These are phyloP conservation scores for Aurantiochytrium sp. DNA, from an alignment of 108 stramenopile species.

Conservation along the genomic window DNA sequence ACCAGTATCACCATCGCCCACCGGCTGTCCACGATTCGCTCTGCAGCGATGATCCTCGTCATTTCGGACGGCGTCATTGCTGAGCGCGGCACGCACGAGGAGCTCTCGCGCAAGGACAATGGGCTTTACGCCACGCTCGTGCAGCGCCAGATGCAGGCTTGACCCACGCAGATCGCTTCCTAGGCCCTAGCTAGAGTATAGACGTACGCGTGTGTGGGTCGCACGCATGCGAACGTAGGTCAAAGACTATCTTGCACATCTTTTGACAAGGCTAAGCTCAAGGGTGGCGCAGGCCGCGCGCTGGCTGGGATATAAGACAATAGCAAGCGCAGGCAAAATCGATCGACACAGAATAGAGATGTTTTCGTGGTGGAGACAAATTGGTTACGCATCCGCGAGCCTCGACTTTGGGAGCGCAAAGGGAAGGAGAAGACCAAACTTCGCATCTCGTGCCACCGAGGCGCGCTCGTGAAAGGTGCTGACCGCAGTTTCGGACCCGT, in stretches of 20 bases:
- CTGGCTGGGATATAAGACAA: too few relatives aligned
- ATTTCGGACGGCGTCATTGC: slow-evolving; percentile 61
- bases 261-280: neutral
- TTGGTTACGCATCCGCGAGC: neutral
- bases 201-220: too few relatives aligned
- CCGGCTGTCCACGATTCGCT: slow-evolving; percentile 72
- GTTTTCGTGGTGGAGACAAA: too few relatives aligned
- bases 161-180: too few relatives aligned
- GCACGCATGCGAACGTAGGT: too few relatives aligned
- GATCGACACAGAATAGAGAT: too few relatives aligned
- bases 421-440: slow-evolving; percentile 39
- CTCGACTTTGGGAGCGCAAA: slow-evolving; percentile 5
- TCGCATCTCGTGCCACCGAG: slow-evolving; percentile 30
- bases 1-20: slow-evolving; percentile 79
- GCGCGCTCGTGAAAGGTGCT: neutral
- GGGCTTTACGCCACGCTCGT: slow-evolving; percentile 57
- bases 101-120: slow-evolving; percentile 51
- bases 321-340: too few relatives aligned
- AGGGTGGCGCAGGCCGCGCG: neutral
- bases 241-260: neutral
- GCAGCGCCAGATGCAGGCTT: slow-evolving; percentile 39
- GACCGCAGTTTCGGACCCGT: neutral
- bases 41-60: slow-evolving; percentile 75
- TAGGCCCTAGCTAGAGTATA: too few relatives aligned
- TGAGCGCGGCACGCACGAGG: slow-evolving; percentile 74